Base-by-base conservation (phyloP, 2,329 filamentous ascomycete genomes). In the Diaporthe sp. region DNA sequence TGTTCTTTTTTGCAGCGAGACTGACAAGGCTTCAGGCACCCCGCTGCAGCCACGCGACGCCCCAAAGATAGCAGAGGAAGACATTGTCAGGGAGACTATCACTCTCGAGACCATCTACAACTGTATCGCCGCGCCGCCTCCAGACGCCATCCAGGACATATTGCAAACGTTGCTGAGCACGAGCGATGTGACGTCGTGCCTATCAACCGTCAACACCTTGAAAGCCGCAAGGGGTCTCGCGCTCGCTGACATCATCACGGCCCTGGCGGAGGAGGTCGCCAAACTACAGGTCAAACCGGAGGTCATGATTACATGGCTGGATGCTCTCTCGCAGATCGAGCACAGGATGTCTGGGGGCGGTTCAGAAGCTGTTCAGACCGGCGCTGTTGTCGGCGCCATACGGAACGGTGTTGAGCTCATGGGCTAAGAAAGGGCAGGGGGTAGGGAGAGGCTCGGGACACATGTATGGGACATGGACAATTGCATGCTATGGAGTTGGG, bases 51-150 rank as follows among this genome's bases (percentile, higher is more conserved):
- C 89, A 55, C 91, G 89, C 80, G 87, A 91, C 79, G 89, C 85
- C 3, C 89, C 92, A 44, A 92, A 91, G 82, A 84, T 90, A 7
- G 88, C 88, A 77, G 87, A 93, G 77, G 87, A 90, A 84, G 89
- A 93, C 72, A 91, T 96, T 39, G 88, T 93, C 73, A 90, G 95
- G 55, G 96, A 98, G 42, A 88, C 79, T 76, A 91, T 95, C 79
- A 98, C 98, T 79, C 98, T 94, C 49, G 94, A 98, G 82, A 95
- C 94, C 10, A 98, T 99, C 81, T 99, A 98, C 88, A 96, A 95
- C 84, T 99, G 97, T 84, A 98, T 99, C 82, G 97, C 97, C 12
- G 96, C 96, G 2, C 97, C 97, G 5, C 96, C 97, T 79, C 97
- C 97, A 0, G 92, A 93, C 34, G 96, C 98, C 80, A 95, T 98